Evolutionary conservation across 805 yeast genomes (phyloP), one percentile per base, ranked within the genome.

Genomic region (Yamadazyma kitorensis): DNA sequence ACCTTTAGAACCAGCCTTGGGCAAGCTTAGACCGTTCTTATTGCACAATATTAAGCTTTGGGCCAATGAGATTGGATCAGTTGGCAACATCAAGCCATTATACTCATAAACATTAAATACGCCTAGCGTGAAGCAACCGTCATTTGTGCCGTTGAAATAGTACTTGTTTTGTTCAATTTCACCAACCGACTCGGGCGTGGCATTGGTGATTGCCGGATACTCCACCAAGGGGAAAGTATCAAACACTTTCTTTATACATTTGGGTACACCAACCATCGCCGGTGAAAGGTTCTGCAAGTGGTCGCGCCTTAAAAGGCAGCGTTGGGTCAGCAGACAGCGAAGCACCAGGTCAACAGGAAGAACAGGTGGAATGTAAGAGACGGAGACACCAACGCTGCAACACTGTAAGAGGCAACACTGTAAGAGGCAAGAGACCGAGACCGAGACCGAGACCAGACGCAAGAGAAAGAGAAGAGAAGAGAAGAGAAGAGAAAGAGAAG

Each of bases 51-150:
- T 48, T 16, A 80, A 53, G 29, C 74, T 62, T 9, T 69, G 59
- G 13, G 64, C 61, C 7, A 78, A 52, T 31, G 84, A 74, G 10
- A 70, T 49, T 0, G 87, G 87, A 45, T 82, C 88, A 0, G 75
- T 64, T 1, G 86, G 78, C 1, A 74, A 45, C 55, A 47, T 22
- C 7, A 55, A 53, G 10, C 57, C 59, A 2, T 52, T 38, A 28
- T 35, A 27, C 6, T 57, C 51, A 14, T 46, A 29, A 3, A 74
- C 60, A 44, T 71, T 72, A 48, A 75, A 78, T 1, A 77, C 79
- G 1, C 79, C 83, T 14, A 81, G 49, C 20, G 67, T 64, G 55
- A 79, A 78, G 6, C 29, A 17, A 6, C 29, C 37, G 10, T 52
- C 49, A n/a, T 48, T 47, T 17, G 43, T 40, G 4, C 34, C 12